phyloP scores from a whole-genome alignment of 169 alveolate genomes.

The Pseudocohnilembus persalinus region DNA sequence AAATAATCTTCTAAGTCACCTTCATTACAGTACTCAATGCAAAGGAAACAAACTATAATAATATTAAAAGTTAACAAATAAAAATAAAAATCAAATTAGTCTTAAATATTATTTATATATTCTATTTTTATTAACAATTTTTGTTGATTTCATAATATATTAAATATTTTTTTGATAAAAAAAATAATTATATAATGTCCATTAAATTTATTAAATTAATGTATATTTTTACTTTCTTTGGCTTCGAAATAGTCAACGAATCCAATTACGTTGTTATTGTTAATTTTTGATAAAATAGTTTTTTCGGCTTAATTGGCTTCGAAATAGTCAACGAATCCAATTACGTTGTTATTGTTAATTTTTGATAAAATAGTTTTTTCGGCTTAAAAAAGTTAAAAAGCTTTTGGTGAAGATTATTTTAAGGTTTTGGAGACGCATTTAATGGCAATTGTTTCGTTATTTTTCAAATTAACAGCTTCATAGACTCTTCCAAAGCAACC shows the following conservation, averaged over 20 bases:
- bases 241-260: slow-evolving; percentile 15
- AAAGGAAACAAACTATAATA: slow-evolving; percentile 10
- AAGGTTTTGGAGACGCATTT: not conserved
- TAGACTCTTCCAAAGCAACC: slow-evolving; percentile 23
- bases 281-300: not conserved
- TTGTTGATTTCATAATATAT: no score
- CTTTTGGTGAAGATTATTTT: not conserved
- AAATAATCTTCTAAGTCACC: slow-evolving; percentile 34
- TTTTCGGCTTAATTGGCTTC: no score
- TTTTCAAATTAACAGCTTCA: not conserved
- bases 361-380: not conserved
- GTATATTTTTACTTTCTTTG: not conserved
- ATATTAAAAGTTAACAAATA: not conserved
- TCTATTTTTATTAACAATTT: no score
- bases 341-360: slow-evolving; percentile 18
- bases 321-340: slow-evolving; percentile 17
- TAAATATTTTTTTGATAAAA: no score
- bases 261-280: slow-evolving; percentile 18
- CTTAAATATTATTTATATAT: no score
- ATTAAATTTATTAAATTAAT: no score
- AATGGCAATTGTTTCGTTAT: slow-evolving; percentile 12
- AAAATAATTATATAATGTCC: no score
- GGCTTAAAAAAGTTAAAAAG: not conserved
- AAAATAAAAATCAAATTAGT: no score
- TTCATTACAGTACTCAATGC: slow-evolving; percentile 32